Conservation (phyloP, 305 asterid genomes). For the Solanum hybrid region DNA sequence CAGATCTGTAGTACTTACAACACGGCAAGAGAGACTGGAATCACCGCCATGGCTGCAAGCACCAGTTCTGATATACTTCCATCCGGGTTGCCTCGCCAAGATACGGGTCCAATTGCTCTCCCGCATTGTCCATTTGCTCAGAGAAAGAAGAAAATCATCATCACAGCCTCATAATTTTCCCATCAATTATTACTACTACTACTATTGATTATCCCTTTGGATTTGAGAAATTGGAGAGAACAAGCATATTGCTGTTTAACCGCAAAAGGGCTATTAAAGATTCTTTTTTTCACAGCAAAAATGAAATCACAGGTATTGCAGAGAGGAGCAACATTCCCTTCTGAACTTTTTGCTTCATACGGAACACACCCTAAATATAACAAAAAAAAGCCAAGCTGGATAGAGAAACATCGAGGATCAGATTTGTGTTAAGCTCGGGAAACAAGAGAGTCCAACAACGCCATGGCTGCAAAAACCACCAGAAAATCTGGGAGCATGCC, state of each 20-base stretch:
- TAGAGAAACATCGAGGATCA: no score
- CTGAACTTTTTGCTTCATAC: no score
- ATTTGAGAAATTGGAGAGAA: background rate
- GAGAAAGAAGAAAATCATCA: background rate
- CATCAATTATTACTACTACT: background rate
- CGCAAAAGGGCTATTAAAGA: background rate
- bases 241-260: background rate
- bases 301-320: background rate
- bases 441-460: no score
- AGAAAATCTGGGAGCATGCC: no score
- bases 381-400: no score
- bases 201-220: background rate
- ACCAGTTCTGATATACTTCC: background rate
- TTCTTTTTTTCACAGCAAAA: background rate
- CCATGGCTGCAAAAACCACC: no score
- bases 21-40: background rate
- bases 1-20: background rate
- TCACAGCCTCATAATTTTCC: background rate
- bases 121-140: background rate
- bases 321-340: background rate
- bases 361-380: no score
- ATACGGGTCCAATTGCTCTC: background rate
- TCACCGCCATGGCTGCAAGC: background rate
- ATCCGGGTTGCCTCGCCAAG: conserved; percentile 2
- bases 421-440: no score